phyloP scores from a whole-genome alignment of 441 rosid genomes.

The Syzygium malaccense region DNA sequence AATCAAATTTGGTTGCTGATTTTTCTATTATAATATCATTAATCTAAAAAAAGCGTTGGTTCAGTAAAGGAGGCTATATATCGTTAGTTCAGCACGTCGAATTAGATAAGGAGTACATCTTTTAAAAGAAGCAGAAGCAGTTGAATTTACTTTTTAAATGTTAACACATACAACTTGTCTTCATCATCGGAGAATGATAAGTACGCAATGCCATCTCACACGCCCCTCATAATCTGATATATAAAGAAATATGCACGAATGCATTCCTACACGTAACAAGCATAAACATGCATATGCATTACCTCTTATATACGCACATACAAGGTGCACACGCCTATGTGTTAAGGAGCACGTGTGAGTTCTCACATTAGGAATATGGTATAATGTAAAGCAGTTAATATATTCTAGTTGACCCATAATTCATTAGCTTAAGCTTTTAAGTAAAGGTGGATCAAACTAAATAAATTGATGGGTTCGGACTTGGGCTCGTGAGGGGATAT shows the following conservation, averaged over 20 bases:
- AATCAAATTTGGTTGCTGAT: not conserved
- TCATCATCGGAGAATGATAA: not conserved
- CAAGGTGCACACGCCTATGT: too few species aligned
- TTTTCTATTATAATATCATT: not conserved
- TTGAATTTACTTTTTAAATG: not conserved
- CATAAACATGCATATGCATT: not conserved
- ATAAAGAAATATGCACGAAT: not conserved
- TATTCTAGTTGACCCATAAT: too few species aligned
- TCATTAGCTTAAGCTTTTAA: too few species aligned
- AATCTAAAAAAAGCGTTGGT: not conserved
- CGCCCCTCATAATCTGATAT: not conserved
- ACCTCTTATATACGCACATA: too few species aligned
- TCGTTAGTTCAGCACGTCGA: not conserved
- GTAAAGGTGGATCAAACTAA: too few species aligned
- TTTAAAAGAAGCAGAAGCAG: not conserved
- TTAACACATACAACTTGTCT: not conserved
- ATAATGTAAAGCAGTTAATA: too few species aligned
- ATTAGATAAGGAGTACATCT: not conserved
- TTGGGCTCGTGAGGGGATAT: too few species aligned
- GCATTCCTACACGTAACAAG: not conserved
- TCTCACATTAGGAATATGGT: too few species aligned
- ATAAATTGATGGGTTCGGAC: too few species aligned
- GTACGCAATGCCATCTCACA: not conserved
- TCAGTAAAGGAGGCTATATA: not conserved
- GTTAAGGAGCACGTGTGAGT: too few species aligned